A percentile compares a stretch with the other conserved stretches of the same genome.
Conservation (phyloP, 208 protist genomes). For the Crithidia thermophila region DNA sequence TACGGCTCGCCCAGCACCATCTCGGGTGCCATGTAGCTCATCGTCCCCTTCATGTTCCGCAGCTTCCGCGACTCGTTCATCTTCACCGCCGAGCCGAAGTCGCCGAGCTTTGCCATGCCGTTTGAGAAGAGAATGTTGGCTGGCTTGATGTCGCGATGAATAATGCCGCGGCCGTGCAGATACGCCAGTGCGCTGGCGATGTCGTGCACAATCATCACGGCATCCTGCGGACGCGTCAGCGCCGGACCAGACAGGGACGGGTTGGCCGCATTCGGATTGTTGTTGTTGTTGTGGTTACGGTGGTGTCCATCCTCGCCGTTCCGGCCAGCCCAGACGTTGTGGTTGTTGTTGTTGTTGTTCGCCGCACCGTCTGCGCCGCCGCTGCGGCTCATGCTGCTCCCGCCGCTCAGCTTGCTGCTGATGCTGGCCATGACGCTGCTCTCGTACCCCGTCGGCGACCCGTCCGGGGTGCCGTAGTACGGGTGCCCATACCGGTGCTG, state of each 20-base stretch:
- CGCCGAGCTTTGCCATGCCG: constrained; percentile 78
- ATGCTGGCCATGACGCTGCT: constrained; percentile 14
- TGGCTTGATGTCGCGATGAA: constrained; percentile 88
- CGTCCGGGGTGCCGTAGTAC: background rate
- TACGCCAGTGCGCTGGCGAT: constrained; percentile 67
- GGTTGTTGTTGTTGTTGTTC: constrained; percentile 17
- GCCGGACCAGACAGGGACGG: background rate
- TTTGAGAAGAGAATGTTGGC: constrained; percentile 78
- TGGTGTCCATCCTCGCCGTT: background rate
- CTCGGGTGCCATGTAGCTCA: constrained; percentile 87
- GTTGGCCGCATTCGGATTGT: background rate
- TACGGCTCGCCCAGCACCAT: constrained; percentile 85
- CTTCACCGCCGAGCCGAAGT: constrained; percentile 75
- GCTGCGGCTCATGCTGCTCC: constrained; percentile 8
- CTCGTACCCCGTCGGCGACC: background rate
- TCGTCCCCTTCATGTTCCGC: constrained; percentile 79
- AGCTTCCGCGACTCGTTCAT: constrained; percentile 48
- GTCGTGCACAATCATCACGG: constrained; percentile 74
- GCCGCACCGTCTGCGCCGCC: background rate
- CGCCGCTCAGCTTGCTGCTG: constrained; percentile 13
- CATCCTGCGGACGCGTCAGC: constrained; percentile 40
- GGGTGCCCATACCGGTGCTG: constrained; percentile 1
- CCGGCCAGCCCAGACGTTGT: background rate
- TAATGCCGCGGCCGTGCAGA: constrained; percentile 68
- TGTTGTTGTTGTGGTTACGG: constrained; percentile 11